These are phyloP conservation scores for Protea cynaroides DNA, from an alignment of 164 flowering plant species.

Conservation along the genomic window DNA sequence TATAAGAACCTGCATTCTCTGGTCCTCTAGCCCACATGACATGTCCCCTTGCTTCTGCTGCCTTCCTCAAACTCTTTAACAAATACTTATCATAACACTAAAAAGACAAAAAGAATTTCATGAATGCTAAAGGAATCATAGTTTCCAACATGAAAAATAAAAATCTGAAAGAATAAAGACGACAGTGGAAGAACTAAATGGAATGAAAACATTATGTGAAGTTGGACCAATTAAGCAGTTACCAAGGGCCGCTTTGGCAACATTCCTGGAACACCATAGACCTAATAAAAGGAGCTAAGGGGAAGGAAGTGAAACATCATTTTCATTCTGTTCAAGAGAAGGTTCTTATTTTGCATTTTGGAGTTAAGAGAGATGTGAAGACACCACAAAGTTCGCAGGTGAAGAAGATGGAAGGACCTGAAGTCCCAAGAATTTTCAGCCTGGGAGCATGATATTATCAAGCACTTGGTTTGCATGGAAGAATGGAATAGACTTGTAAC, in stretches of 20 bases:
- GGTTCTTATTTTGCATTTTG: too few relatives aligned
- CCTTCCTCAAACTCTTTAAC: slow-evolving; percentile 62
- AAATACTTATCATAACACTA: slow-evolving; percentile 91
- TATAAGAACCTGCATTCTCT: slow-evolving; percentile 85
- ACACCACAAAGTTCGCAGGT: too few relatives aligned
- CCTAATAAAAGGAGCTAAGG: background rate
- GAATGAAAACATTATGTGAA: background rate
- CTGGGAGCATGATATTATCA: too few relatives aligned
- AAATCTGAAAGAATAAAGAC: background rate
- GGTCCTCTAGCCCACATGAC: slow-evolving; percentile 83
- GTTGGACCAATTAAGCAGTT: background rate
- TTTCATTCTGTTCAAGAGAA: too few relatives aligned
- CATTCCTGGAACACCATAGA: too few relatives aligned
- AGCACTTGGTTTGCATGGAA: too few relatives aligned
- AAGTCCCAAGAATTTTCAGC: too few relatives aligned
- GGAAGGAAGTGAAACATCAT: background rate
- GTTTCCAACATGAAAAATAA: background rate
- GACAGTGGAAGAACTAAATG: background rate
- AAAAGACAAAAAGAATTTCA: slow-evolving; percentile 2
- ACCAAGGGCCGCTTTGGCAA: background rate
- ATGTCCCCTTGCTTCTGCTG: slow-evolving; percentile 86
- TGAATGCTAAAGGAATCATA: background rate
- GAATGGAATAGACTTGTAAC: too few relatives aligned
- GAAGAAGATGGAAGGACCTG: too few relatives aligned
- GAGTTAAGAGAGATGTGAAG: too few relatives aligned